Evolutionary conservation across 148 eudicot genomes (phyloP), one percentile per base, ranked within the genome.

Genomic region (Rhododendron griersonianum): DNA sequence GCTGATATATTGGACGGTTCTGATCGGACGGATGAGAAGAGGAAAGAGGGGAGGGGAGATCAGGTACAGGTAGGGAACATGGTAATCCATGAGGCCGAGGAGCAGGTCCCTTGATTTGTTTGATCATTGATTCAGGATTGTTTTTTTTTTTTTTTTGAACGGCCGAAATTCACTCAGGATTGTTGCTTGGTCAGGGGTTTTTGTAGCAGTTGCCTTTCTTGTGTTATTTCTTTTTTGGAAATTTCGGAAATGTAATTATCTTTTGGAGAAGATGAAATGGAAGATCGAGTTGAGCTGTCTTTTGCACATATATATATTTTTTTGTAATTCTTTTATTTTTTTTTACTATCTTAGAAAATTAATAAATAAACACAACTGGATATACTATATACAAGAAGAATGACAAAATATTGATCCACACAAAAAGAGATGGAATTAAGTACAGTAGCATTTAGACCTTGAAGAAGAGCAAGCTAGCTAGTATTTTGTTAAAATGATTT

Each of bases 221-320:
- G 59, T 78, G 37, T 41, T 50, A 21, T 33, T 35, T 9, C 77
- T 85, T 18, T 16, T n/a, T 57, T 5, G 14, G n/a, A 61, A 88
- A 28, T 85, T 79, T 25, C 55, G 87, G 80, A 82, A 85, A 80
- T 85, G 89, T 85, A 51, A 47, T 25, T 85, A 77, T 50, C 55
- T 83, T 55, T 65, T 50, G 74, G 87, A 81, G 74, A 73, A 73
- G 30, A 25, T 67, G 73, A 67, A 83, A 76, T 82, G 59, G 75
- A 83, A 75, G 11, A 30, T 30, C 30, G 30, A 50, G 28, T 67
- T 86, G 37, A 77, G 85, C 21, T 80, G 39, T 28, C 10, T 39
- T 23, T 19, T 37, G 23, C 28, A 41, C 3, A 19, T 33, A 33
- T 33, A 39, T 69, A 19, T 30, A 30, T 30, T 63, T 19, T 16